phyloP scores from a whole-genome alignment of 2,329 filamentous ascomycete species.

The Aspergillus sp. region DNA sequence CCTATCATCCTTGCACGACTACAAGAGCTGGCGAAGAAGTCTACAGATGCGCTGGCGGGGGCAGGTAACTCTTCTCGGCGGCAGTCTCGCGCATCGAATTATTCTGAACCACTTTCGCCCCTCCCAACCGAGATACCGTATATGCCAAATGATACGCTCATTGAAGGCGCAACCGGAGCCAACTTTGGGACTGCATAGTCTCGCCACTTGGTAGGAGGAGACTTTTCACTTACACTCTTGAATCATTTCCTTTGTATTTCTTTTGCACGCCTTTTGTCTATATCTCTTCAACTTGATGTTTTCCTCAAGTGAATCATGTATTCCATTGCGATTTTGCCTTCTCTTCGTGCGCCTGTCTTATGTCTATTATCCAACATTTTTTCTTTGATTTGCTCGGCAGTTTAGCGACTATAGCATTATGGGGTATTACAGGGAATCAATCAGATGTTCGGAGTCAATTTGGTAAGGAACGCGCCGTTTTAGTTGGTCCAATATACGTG shows the following conservation, averaged over 20 bases:
- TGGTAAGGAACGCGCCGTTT: not conserved
- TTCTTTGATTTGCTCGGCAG: constrained; percentile 2
- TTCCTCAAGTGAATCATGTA: not conserved
- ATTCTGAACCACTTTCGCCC: constrained; percentile 9
- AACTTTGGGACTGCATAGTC: constrained; percentile 4
- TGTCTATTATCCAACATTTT: not conserved
- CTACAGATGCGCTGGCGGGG: constrained; percentile 16
- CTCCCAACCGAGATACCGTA: not conserved
- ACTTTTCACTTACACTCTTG: not conserved
- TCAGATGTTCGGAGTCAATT: not conserved
- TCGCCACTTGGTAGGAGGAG: not conserved
- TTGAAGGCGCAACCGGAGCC: constrained; percentile 1
- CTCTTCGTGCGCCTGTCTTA: constrained; percentile 9
- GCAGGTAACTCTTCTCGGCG: constrained; percentile 10
- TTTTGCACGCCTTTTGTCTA: not conserved
- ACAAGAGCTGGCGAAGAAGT: constrained; percentile 40
- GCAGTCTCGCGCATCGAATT: constrained; percentile 16
- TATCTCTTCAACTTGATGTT: not conserved
- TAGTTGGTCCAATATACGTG: not conserved
- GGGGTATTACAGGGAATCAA: not conserved
- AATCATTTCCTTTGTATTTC: not conserved
- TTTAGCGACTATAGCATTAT: constrained; percentile 4
- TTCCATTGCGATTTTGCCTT: not conserved
- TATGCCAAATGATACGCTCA: constrained; percentile 2
- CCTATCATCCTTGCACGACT: constrained; percentile 40